These are phyloP conservation scores for Leccinum barrowsii DNA, from an alignment of 768 basidiomycete genomes.

Conservation along the genomic window DNA sequence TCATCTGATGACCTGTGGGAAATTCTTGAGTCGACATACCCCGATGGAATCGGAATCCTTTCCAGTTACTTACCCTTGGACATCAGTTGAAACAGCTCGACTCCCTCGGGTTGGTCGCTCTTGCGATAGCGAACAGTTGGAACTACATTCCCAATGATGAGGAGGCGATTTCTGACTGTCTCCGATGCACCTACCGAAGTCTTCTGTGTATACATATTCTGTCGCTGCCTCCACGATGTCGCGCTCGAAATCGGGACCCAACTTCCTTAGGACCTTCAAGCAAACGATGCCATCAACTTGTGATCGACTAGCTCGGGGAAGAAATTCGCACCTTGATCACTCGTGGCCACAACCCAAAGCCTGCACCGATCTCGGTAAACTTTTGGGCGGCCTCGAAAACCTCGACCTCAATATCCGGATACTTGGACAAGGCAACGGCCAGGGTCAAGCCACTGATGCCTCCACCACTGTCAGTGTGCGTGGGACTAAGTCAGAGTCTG, in stretches of 20 bases:
- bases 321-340: conserved; percentile 21
- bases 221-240: conserved; percentile 17
- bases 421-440: conserved; percentile 35
- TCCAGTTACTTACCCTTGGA: conserved; percentile 52
- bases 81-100: conserved; percentile 50
- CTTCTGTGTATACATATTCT: conserved; percentile 20
- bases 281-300: background rate
- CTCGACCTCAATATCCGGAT: conserved; percentile 52
- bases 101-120: conserved; percentile 53
- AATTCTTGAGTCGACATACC: background rate
- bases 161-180: background rate
- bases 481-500: background rate
- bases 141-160: conserved; percentile 34
- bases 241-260: conserved; percentile 17
- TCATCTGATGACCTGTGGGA: conserved; percentile 45
- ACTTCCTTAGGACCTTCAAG: conserved; percentile 21
- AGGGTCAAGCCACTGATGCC: conserved; percentile 40
- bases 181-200: conserved; percentile 14
- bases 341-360: conserved; percentile 48
- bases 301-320: background rate
- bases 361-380: conserved; percentile 57
- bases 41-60: background rate
- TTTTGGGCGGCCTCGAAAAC: conserved; percentile 51
- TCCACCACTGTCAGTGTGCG: conserved; percentile 32
- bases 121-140: conserved; percentile 54